phyloP scores from a whole-genome alignment of 164 flowering plant genomes.

The Malania oleifera region DNA sequence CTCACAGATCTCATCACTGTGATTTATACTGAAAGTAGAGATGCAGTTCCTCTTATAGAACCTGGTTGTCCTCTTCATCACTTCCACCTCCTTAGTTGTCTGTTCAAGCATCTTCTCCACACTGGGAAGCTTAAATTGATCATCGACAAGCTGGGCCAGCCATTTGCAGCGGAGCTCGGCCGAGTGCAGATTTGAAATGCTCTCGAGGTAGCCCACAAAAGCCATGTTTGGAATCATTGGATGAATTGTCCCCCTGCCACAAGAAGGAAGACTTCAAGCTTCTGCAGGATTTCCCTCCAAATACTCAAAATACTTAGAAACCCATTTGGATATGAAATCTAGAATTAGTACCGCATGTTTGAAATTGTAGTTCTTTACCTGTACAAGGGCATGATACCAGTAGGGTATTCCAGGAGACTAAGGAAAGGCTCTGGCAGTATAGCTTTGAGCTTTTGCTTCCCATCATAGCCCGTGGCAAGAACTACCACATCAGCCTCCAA shows the following conservation, averaged over 20 bases:
- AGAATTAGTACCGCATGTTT: not conserved
- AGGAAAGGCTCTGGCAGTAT: conserved; percentile 76
- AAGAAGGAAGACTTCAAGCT: not conserved
- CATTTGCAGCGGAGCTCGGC: conserved; percentile 83
- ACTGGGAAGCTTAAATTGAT: conserved; percentile 67
- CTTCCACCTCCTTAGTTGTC: conserved; percentile 50
- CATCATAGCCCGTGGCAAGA: conserved; percentile 86
- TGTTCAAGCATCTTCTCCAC: conserved; percentile 63
- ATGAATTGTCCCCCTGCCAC: conserved; percentile 65
- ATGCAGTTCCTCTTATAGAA: conserved; percentile 87
- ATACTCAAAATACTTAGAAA: not conserved
- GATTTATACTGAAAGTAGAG: conserved; percentile 81
- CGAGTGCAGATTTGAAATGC: conserved; percentile 70
- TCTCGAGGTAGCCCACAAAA: conserved; percentile 76
- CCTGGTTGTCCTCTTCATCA: conserved; percentile 67
- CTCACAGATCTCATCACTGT: conserved; percentile 75
- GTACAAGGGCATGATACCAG: conserved; percentile 76
- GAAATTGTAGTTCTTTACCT: conserved; percentile 31
- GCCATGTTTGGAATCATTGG: conserved; percentile 89
- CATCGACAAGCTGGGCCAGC: conserved; percentile 56
- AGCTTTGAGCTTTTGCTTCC: conserved; percentile 62
- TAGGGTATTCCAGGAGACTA: conserved; percentile 41
- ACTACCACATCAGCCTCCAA: conserved; percentile 84
- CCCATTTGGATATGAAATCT: not conserved
- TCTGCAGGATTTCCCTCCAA: not conserved